Evolutionary conservation across 306 rosid species (phyloP).

Genomic region (Fagus crenata): DNA sequence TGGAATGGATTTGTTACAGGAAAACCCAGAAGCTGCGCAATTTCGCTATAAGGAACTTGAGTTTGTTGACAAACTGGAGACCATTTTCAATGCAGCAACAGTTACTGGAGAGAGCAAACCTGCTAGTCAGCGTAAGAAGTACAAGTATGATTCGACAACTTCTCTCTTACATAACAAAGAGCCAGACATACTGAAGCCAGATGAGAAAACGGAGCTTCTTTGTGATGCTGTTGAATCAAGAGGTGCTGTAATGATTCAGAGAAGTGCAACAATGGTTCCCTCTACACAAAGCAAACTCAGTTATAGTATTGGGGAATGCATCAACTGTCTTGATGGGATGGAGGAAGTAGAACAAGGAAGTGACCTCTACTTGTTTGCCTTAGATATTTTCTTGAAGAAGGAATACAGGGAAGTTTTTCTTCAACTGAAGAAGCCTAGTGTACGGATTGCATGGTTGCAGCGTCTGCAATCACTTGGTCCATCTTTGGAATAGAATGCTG

Average conservation of each 20-base stretch:
- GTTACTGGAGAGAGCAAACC: slow-evolving; percentile 31
- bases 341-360: slow-evolving; percentile 69
- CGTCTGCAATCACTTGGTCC: slow-evolving; percentile 54
- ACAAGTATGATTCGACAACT: slow-evolving; percentile 4
- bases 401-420: slow-evolving; percentile 75
- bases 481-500: slow-evolving; percentile 34
- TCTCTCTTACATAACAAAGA: slow-evolving; percentile 33
- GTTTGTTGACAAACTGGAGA: slow-evolving; percentile 27
- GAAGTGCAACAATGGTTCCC: slow-evolving; percentile 27
- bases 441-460: slow-evolving; percentile 70
- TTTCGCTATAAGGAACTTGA: slow-evolving; percentile 49
- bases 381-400: slow-evolving; percentile 69
- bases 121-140: slow-evolving; percentile 22
- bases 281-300: slow-evolving; percentile 33
- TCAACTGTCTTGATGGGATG: slow-evolving; percentile 63
- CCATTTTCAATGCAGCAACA: slow-evolving; percentile 26
- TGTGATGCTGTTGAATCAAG: slow-evolving; percentile 44
- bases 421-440: slow-evolving; percentile 56
- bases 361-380: slow-evolving; percentile 69
- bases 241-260: slow-evolving; percentile 25
- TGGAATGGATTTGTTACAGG: slow-evolving; percentile 38
- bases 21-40: slow-evolving; percentile 53
- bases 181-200: slow-evolving; percentile 26
- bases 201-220: slow-evolving; percentile 26
- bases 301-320: slow-evolving; percentile 71